Conservation (phyloP, 179 eudicot genomes). For the Actinidia chinensis region DNA sequence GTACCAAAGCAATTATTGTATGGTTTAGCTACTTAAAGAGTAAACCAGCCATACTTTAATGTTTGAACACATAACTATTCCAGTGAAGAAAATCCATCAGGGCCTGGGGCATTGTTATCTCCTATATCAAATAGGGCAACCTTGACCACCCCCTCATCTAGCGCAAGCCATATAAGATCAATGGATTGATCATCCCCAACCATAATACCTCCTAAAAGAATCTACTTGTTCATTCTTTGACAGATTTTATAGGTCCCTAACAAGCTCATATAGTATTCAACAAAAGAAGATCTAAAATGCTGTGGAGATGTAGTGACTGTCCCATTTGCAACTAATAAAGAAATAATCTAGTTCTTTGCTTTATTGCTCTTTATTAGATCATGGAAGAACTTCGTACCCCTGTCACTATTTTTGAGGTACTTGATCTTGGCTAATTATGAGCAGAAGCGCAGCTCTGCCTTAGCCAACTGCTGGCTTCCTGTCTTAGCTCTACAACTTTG, state of each 20-base stretch:
- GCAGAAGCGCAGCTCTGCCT: neutral
- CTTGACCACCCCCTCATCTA: neutral
- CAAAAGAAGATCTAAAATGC: no score
- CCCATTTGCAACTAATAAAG: no score
- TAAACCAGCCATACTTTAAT: neutral
- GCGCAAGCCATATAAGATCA: no score
- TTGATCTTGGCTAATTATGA: neutral
- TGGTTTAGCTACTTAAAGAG: neutral
- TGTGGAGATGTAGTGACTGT: no score
- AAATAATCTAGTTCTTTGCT: neutral
- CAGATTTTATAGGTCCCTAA: no score
- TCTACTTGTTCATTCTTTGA: no score
- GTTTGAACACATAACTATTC: neutral
- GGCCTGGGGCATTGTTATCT: slow-evolving; percentile 5
- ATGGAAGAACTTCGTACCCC: neutral
- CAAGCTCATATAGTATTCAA: no score
- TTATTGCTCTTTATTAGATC: neutral
- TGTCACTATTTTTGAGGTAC: neutral
- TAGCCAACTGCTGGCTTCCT: neutral
- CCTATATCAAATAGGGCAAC: neutral
- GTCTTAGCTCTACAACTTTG: no score
- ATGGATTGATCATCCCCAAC: no score
- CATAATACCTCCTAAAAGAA: no score
- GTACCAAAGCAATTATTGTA: neutral
- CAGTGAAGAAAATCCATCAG: slow-evolving; percentile 5